Conservation (phyloP, 2,329 filamentous ascomycete genomes). For the Penicillium freii region DNA sequence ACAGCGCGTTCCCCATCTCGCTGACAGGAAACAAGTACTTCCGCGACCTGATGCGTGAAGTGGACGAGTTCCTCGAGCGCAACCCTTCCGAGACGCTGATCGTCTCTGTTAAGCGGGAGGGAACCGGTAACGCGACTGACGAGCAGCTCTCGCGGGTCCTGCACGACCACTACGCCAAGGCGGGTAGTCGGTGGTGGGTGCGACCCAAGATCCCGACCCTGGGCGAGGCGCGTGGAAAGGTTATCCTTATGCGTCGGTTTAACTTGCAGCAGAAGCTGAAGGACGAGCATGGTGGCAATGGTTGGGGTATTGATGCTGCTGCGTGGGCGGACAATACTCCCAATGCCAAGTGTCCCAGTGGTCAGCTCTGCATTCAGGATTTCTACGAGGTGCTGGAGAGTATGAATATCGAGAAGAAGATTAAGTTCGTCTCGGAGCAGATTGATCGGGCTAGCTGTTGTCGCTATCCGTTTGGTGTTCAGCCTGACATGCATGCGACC, state of each 20-base stretch:
- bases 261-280: slow-evolving; percentile 53
- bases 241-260: slow-evolving; percentile 83
- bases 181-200: slow-evolving; percentile 70
- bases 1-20: slow-evolving; percentile 84
- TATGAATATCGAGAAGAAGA: slow-evolving; percentile 76
- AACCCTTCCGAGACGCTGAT: slow-evolving; percentile 82
- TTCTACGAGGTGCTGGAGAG: slow-evolving; percentile 84
- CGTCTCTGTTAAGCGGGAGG: slow-evolving; percentile 87
- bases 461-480: slow-evolving; percentile 43
- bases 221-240: slow-evolving; percentile 74
- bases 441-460: slow-evolving; percentile 66
- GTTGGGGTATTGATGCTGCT: slow-evolving; percentile 59
- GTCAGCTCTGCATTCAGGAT: slow-evolving; percentile 82
- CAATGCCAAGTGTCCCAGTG: slow-evolving; percentile 67
- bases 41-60: slow-evolving; percentile 65
- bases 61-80: slow-evolving; percentile 71
- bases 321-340: slow-evolving; percentile 87
- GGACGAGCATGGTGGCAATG: slow-evolving; percentile 48
- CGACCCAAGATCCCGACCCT: slow-evolving; percentile 73
- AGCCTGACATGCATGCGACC: slow-evolving; percentile 44
- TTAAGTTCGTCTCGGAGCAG: slow-evolving; percentile 69
- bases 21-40: slow-evolving; percentile 80
- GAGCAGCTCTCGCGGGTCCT: slow-evolving; percentile 73
- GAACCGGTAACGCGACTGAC: slow-evolving; percentile 75
- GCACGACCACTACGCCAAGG: slow-evolving; percentile 64